Conservation (phyloP, 441 rosid genomes). For the Corymbia citriodora region DNA sequence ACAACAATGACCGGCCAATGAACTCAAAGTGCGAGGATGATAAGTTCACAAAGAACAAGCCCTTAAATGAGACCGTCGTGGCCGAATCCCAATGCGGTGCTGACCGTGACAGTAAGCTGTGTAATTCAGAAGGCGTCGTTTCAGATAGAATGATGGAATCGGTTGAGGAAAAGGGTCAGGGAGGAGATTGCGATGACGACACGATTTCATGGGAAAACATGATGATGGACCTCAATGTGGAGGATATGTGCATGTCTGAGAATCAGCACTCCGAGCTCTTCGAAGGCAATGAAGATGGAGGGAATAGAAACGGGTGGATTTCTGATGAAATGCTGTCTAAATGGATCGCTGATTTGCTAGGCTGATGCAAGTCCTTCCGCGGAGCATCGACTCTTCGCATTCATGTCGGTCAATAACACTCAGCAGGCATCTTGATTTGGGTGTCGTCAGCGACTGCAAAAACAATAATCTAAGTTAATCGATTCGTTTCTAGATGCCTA, state of each 20-base stretch:
- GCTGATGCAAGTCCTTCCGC: not conserved
- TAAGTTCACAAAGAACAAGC: not conserved
- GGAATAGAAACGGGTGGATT: not conserved
- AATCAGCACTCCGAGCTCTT: not conserved
- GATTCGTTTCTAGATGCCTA: not conserved
- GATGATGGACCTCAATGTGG: not conserved
- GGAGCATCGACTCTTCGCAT: not conserved
- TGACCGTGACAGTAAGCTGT: not conserved
- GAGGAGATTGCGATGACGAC: not conserved
- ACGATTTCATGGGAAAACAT: not conserved
- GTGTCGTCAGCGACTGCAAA: not conserved
- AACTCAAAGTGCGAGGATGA: not conserved
- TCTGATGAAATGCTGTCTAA: not conserved
- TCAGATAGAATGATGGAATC: not conserved
- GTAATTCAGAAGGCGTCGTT: not conserved
- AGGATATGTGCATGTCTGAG: not conserved
- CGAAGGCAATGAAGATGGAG: not conserved
- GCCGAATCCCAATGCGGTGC: not conserved
- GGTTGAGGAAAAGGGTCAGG: not conserved
- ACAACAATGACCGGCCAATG: not conserved
- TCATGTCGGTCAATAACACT: not conserved
- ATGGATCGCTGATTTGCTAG: not conserved
- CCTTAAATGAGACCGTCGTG: rapidly evolving
- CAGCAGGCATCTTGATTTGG: not conserved
- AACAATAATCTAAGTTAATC: not conserved